A percentile compares a stretch with the other conserved stretches of the same genome.
Conservation (phyloP, 2,329 filamentous ascomycete genomes). For the Orbilia blumenaviensis region DNA sequence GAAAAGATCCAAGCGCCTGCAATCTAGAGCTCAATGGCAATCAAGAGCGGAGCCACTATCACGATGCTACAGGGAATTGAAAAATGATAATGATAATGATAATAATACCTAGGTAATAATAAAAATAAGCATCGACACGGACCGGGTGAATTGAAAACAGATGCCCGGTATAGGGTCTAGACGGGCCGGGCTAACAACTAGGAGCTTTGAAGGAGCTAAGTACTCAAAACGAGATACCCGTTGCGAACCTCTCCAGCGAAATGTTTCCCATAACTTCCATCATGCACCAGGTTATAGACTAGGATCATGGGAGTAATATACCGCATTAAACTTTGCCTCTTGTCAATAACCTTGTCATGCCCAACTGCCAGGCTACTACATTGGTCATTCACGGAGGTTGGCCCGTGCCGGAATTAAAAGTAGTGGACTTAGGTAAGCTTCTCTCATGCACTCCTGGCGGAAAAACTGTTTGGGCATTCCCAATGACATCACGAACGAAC, state of each 20-base stretch:
- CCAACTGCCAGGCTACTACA: too few relatives aligned
- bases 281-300: not conserved
- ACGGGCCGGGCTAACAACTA: too few relatives aligned
- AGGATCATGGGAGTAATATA: not conserved
- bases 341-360: too few relatives aligned
- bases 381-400: constrained; percentile 36
- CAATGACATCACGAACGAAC: constrained; percentile 1
- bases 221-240: too few relatives aligned
- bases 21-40: not conserved
- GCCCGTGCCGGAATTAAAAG: constrained; percentile 30
- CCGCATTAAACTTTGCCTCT: not conserved
- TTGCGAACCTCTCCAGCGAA: too few relatives aligned
- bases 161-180: not conserved
- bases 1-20: constrained; percentile 18
- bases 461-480: not conserved
- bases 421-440: not conserved
- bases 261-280: too few relatives aligned
- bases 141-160: not conserved
- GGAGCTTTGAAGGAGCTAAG: too few relatives aligned
- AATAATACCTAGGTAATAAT: too few relatives aligned
- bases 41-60: not conserved
- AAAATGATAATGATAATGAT: too few relatives aligned
- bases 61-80: not conserved
- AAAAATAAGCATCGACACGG: not conserved
- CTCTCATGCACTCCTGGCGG: not conserved